Conservation (phyloP, 2,329 filamentous ascomycete genomes). For the Trichoderma koningii region DNA sequence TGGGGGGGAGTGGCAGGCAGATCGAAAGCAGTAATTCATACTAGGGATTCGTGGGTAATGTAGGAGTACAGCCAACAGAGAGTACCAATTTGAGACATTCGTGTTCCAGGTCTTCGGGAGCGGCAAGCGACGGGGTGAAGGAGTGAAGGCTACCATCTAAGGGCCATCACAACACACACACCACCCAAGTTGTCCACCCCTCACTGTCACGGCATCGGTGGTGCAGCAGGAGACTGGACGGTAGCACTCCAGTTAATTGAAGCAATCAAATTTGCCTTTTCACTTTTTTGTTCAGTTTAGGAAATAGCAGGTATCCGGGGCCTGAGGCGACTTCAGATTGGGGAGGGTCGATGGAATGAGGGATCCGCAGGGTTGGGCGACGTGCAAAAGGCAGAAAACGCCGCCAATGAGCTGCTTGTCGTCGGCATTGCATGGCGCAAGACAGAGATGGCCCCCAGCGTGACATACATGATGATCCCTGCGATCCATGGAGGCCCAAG, state of each 20-base stretch:
- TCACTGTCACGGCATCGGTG: too few relatives aligned
- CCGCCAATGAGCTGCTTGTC: constrained; percentile 9
- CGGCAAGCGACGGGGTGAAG: not conserved
- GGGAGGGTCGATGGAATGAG: not conserved
- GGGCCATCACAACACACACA: not conserved
- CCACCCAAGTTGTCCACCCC: not conserved
- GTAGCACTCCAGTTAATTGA: not conserved
- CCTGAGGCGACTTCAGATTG: not conserved
- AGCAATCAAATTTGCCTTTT: constrained; percentile 10
- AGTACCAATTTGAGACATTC: constrained; percentile 11
- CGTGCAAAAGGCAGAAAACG: constrained; percentile 9
- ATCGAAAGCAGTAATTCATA: too few relatives aligned
- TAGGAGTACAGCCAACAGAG: not conserved
- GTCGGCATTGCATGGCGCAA: not conserved
- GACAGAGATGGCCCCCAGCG: not conserved
- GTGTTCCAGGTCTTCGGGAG: constrained; percentile 20
- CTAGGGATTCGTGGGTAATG: too few relatives aligned
- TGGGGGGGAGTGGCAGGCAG: too few relatives aligned
- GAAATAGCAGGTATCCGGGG: not conserved
- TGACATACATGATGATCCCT: not conserved
- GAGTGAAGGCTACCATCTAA: too few relatives aligned
- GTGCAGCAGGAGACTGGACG: not conserved
- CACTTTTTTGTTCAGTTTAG: not conserved
- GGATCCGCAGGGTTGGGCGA: not conserved
- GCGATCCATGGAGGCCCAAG: not conserved